Conservation (phyloP, 371 early-diverging fungal genomes). For the Mucor piriformis region DNA sequence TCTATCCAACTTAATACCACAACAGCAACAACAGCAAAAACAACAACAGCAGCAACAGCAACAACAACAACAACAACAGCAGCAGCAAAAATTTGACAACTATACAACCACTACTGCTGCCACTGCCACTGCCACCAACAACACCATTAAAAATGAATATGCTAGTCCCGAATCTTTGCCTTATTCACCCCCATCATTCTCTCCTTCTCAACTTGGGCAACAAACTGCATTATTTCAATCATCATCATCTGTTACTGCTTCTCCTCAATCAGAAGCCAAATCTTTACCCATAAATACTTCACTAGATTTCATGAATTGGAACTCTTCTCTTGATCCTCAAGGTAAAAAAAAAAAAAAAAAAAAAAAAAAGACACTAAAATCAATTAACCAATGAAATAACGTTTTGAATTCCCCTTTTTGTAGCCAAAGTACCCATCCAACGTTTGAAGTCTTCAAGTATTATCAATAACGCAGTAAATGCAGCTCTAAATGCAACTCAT, state of each 20-base stretch:
- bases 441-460: constrained; percentile 32
- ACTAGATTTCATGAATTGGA: constrained; percentile 22
- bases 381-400: constrained; percentile 8
- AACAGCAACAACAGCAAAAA: constrained; percentile 5
- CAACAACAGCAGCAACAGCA: neutral
- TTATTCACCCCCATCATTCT: constrained; percentile 17
- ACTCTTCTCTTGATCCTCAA: constrained; percentile 7
- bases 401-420: neutral
- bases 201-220: neutral
- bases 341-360: constrained; percentile 15
- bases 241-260: neutral
- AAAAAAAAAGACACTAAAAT: constrained; percentile 1
- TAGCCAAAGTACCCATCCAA: constrained; percentile 48
- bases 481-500: constrained; percentile 8
- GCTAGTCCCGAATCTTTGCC: constrained; percentile 30
- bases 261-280: constrained; percentile 4
- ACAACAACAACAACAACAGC: constrained; percentile 11
- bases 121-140: neutral
- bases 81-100: neutral
- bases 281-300: constrained; percentile 3
- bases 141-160: constrained; percentile 25
- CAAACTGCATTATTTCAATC: neutral
- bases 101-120: neutral
- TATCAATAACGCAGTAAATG: constrained; percentile 18
- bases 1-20: constrained; percentile 15